These are phyloP conservation scores for Euptelea pleiosperma DNA, from an alignment of 164 flowering plant species.

Conservation along the genomic window DNA sequence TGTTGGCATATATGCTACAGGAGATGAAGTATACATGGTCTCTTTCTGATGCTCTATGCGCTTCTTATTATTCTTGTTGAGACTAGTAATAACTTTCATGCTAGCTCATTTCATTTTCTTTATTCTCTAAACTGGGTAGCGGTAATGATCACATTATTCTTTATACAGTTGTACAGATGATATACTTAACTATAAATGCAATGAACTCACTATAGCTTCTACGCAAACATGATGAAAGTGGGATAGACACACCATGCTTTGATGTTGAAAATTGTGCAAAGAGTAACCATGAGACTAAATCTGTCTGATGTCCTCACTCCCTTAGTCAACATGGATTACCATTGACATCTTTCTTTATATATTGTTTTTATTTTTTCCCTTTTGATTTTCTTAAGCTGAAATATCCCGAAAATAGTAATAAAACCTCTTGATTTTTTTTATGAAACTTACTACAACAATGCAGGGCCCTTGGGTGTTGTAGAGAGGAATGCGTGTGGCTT, in stretches of 20 bases:
- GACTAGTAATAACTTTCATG: neutral
- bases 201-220: neutral
- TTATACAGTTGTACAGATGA: neutral
- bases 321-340: too few relatives aligned
- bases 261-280: neutral
- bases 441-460: too few relatives aligned
- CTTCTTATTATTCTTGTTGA: neutral
- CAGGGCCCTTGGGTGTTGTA: too few relatives aligned
- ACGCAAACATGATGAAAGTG: neutral
- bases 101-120: neutral
- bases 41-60: constrained; percentile 6
- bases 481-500: too few relatives aligned
- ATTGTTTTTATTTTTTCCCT: too few relatives aligned
- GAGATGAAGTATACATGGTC: constrained; percentile 53
- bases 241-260: neutral
- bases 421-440: too few relatives aligned
- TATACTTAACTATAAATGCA: neutral
- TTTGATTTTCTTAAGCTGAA: too few relatives aligned
- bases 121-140: neutral
- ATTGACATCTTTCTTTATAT: too few relatives aligned
- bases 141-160: neutral
- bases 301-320: too few relatives aligned
- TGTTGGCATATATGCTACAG: constrained; percentile 43
- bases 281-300: too few relatives aligned
- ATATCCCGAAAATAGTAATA: too few relatives aligned